Base-by-base conservation (phyloP, 768 basidiomycete species). In the Russula griseocarnosa region DNA sequence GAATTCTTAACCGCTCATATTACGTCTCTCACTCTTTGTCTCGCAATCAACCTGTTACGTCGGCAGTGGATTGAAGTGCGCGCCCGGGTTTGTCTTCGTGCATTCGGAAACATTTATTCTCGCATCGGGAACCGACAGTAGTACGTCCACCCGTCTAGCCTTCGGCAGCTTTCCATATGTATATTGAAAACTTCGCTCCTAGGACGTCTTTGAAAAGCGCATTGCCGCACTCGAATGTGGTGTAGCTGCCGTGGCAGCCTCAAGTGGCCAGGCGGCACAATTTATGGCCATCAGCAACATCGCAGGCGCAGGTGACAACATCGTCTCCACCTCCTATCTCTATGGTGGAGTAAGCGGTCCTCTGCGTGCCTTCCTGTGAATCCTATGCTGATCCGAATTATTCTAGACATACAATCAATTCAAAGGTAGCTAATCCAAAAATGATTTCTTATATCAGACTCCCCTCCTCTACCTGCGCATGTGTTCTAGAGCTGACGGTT, bases 181-280 rank as follows among this genome's bases (percentile, higher is more conserved):
- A 18, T 9, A 4, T 5, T 47, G 22, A 47, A 2, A 24, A 28
- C 54, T 24, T 11, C 20, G 24, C 24, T 26, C 51, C 13, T 67
- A 88, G 87, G 86, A 85, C 60, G 86, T 91, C 1, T 90, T 93
- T 67, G 91, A 92, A 73, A 81, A 86, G 61, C 84, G 90, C 8
- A 85, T 92, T 30, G 86, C 88, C 5, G 87, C 87, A 0, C 79
- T 92, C n/a, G 91, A 93, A 73, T 87, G 88, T 13, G 91, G 91
- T 26, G 78, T 77, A 1, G 89, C 88, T 0, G 90, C 90, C 7
- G 80, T 92, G 3, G 90, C 90, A 3, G 79, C 85, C 0, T 76
- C 88, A 4, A 87, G 86, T 59, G 91, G 90, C 0, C 89, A 90
- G 71, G 77, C 87, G 8, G 91, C 90, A 0, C 89, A 92, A 69